These are phyloP conservation scores for Nothopassalora personata DNA, from an alignment of 2,329 filamentous ascomycete species.

Conservation along the genomic window DNA sequence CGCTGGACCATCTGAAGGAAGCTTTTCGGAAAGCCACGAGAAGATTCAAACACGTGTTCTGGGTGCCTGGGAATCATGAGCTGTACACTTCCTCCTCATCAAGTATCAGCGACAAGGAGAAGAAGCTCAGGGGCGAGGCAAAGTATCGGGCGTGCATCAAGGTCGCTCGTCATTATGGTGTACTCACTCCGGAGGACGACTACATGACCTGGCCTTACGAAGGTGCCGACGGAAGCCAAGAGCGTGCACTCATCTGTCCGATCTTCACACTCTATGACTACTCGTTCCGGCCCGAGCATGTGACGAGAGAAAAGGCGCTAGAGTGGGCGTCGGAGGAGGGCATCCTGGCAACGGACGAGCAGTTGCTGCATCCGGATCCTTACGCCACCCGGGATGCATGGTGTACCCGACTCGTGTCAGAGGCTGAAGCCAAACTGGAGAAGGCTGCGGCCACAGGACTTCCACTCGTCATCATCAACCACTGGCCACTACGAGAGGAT, in stretches of 20 bases:
- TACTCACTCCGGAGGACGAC: constrained; percentile 54
- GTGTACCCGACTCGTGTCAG: constrained; percentile 40
- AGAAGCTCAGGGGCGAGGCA: constrained; percentile 42
- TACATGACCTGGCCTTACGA: constrained; percentile 45
- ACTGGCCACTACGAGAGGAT: constrained; percentile 45
- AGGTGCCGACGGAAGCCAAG: constrained; percentile 42
- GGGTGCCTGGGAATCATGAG: constrained; percentile 56
- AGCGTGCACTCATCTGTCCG: constrained; percentile 48
- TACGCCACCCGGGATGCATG: constrained; percentile 42
- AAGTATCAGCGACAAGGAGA: constrained; percentile 28
- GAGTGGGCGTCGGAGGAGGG: constrained; percentile 43
- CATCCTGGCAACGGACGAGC: constrained; percentile 44
- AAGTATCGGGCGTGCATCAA: constrained; percentile 53
- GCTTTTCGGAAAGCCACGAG: constrained; percentile 40
- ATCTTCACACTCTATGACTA: constrained; percentile 59
- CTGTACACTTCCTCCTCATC: constrained; percentile 48
- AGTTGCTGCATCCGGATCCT: constrained; percentile 42
- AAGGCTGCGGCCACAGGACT: constrained; percentile 27
- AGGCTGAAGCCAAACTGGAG: constrained; percentile 39
- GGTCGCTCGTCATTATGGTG: constrained; percentile 48
- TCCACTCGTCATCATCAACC: constrained; percentile 41
- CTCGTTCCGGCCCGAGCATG: constrained; percentile 49
- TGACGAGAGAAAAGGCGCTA: constrained; percentile 45
- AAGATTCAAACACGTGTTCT: constrained; percentile 47
- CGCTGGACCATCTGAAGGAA: constrained; percentile 31